phyloP scores from a whole-genome alignment of 2,329 filamentous ascomycete species.

The Sordariomycetes sp. region DNA sequence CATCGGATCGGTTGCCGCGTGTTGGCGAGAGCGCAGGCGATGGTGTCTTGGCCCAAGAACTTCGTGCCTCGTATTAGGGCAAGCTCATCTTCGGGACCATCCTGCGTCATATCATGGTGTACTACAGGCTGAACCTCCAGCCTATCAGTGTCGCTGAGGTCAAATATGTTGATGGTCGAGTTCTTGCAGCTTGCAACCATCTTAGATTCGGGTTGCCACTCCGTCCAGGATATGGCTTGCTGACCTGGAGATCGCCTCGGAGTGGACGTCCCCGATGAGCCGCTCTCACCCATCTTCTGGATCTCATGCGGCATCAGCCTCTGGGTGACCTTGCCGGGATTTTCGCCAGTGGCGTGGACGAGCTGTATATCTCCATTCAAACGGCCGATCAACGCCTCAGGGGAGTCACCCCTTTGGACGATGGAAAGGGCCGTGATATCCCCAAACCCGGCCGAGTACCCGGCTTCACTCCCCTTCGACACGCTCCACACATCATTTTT shows the following conservation, averaged over 20 bases:
- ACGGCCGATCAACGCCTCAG: constrained; percentile 34
- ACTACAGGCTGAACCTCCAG: constrained; percentile 10
- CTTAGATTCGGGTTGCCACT: constrained; percentile 18
- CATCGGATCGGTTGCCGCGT: constrained; percentile 33
- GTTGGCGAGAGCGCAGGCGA: constrained; percentile 36
- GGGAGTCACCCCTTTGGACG: constrained; percentile 20
- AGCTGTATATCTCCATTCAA: constrained; percentile 40
- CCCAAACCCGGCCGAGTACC: constrained; percentile 33
- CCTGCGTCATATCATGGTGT: constrained; percentile 15
- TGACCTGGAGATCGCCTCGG: constrained; percentile 16
- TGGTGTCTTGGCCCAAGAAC: constrained; percentile 32
- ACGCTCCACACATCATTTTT: constrained; percentile 23
- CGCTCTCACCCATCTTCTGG: not conserved
- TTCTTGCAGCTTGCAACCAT: constrained; percentile 20
- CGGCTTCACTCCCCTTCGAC: constrained; percentile 25
- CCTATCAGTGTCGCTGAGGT: constrained; percentile 9
- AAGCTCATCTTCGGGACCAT: constrained; percentile 9
- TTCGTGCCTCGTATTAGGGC: constrained; percentile 24
- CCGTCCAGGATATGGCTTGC: constrained; percentile 20
- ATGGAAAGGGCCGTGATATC: constrained; percentile 40
- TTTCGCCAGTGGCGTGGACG: constrained; percentile 14
- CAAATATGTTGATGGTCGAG: constrained; percentile 18
- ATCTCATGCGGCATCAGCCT: constrained; percentile 8
- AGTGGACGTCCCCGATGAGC: too few species aligned
- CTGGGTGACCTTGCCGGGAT: constrained; percentile 15